Evolutionary conservation across 2,329 filamentous ascomycete species (phyloP).

Genomic region (Nemania sp.): DNA sequence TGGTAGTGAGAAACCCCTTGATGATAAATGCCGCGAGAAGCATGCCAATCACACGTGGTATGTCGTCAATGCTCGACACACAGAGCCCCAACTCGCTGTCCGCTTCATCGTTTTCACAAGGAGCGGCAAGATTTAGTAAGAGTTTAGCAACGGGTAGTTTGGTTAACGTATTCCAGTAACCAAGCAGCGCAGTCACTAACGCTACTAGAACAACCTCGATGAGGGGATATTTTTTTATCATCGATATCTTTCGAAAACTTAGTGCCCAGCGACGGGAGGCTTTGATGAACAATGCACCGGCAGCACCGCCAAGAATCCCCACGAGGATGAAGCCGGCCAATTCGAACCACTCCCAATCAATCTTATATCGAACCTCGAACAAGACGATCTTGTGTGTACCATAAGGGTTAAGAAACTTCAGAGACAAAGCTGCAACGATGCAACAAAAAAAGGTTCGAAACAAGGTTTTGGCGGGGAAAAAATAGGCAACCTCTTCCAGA

Average conservation of each 20-base stretch:
- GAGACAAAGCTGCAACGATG: slow-evolving; percentile 87
- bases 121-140: slow-evolving; percentile 88
- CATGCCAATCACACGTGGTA: slow-evolving; percentile 79
- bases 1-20: slow-evolving; percentile 87
- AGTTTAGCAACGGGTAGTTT: slow-evolving; percentile 91
- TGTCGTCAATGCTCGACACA: slow-evolving; percentile 76
- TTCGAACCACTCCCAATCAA: slow-evolving; percentile 96
- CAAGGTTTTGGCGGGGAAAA: slow-evolving; percentile 96
- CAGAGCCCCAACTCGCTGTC: slow-evolving; percentile 80
- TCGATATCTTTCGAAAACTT: slow-evolving; percentile 82
- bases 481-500: slow-evolving; percentile 95
- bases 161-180: slow-evolving; percentile 94
- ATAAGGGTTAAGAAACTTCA: slow-evolving; percentile 97
- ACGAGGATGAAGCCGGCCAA: slow-evolving; percentile 86
- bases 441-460: slow-evolving; percentile 99
- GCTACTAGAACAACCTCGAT: slow-evolving; percentile 91
- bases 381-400: slow-evolving; percentile 96
- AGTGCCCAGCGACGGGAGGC: slow-evolving; percentile 90
- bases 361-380: slow-evolving; percentile 90
- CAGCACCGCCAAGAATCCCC: slow-evolving; percentile 83
- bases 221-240: slow-evolving; percentile 86
- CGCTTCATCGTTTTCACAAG: slow-evolving; percentile 78
- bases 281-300: slow-evolving; percentile 96
- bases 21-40: slow-evolving; percentile 85
- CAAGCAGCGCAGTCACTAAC: slow-evolving; percentile 82